Evolutionary conservation across 192 early-diverging fungal species (phyloP).

Genomic region (Glomus cerebriforme): DNA sequence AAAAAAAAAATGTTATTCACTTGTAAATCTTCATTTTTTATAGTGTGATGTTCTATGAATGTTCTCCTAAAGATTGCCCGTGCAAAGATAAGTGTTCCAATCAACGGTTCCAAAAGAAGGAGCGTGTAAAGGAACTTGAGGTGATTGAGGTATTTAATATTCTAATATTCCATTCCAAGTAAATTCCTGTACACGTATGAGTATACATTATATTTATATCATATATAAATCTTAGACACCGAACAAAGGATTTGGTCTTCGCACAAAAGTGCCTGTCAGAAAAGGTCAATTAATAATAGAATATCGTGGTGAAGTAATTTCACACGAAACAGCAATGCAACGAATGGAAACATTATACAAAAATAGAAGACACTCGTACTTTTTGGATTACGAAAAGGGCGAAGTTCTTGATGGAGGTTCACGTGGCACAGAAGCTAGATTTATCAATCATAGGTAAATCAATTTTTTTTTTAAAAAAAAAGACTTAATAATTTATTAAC

Average conservation of each 20-base stretch:
- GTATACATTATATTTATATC: neutral
- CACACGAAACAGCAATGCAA: conserved; percentile 60
- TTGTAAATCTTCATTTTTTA: neutral
- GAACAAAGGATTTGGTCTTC: conserved; percentile 72
- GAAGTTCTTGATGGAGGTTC: conserved; percentile 80
- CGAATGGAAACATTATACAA: conserved; percentile 74
- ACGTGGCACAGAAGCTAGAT: conserved; percentile 80
- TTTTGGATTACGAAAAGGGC: conserved; percentile 70
- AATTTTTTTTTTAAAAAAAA: neutral
- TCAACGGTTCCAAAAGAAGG: conserved; percentile 68
- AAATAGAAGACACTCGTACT: conserved; percentile 71
- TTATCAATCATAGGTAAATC: conserved; percentile 73
- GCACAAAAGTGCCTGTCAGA: conserved; percentile 52
- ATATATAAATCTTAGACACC: conserved; percentile 47
- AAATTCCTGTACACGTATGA: neutral
- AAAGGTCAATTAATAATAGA: conserved; percentile 70
- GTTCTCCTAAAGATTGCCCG: conserved; percentile 65
- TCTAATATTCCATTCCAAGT: too few species aligned
- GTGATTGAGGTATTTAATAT: conserved; percentile 60
- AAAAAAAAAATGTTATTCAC: neutral
- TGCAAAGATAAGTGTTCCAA: conserved; percentile 72
- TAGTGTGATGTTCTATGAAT: conserved; percentile 76
- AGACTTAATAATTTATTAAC: neutral
- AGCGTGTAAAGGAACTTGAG: conserved; percentile 53
- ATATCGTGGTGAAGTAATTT: conserved; percentile 84